Percentiles rank a stretch among this genome's conserved stretches.
phyloP scores from a whole-genome alignment of 2,329 filamentous ascomycete genomes.

The Bipolaris bicolor region DNA sequence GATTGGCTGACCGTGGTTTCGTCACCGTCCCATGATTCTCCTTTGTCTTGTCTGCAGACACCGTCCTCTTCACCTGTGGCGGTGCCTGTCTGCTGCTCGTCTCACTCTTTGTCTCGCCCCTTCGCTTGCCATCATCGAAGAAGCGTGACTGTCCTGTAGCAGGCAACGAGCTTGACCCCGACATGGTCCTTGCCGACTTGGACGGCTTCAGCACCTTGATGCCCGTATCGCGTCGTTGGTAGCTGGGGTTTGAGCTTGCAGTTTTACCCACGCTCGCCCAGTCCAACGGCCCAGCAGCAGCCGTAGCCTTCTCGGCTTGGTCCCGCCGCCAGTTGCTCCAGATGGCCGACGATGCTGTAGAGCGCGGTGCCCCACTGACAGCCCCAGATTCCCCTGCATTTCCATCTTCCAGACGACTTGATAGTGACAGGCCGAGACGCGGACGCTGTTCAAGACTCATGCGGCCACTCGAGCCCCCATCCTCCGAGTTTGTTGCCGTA shows the following conservation, averaged over 20 bases:
- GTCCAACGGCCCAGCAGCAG: constrained; percentile 52
- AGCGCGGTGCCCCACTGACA: constrained; percentile 28
- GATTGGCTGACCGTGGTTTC: constrained; percentile 72
- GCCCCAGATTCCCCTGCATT: constrained; percentile 29
- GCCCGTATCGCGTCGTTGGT: constrained; percentile 71
- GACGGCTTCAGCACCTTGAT: constrained; percentile 91
- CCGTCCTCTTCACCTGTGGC: constrained; percentile 36
- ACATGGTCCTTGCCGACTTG: constrained; percentile 64
- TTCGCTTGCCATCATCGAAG: constrained; percentile 56
- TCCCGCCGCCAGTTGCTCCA: constrained; percentile 59
- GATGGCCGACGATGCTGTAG: constrained; percentile 51
- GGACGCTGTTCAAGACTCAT: constrained; percentile 43
- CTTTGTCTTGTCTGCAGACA: constrained; percentile 46
- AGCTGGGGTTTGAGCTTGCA: constrained; percentile 63
- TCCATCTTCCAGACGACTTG: constrained; percentile 28
- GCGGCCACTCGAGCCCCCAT: constrained; percentile 35
- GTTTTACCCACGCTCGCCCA: constrained; percentile 62
- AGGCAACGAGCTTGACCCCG: constrained; percentile 39
- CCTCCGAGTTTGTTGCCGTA: constrained; percentile 34
- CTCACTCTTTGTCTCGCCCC: constrained; percentile 36
- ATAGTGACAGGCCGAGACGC: constrained; percentile 25
- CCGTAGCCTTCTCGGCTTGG: constrained; percentile 38
- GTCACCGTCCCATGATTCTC: constrained; percentile 46
- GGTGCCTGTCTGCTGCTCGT: constrained; percentile 11
- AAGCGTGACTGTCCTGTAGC: constrained; percentile 53